Conservation (phyloP, 1,284 basidiomycete species). For the Sporisorium graminicola region DNA sequence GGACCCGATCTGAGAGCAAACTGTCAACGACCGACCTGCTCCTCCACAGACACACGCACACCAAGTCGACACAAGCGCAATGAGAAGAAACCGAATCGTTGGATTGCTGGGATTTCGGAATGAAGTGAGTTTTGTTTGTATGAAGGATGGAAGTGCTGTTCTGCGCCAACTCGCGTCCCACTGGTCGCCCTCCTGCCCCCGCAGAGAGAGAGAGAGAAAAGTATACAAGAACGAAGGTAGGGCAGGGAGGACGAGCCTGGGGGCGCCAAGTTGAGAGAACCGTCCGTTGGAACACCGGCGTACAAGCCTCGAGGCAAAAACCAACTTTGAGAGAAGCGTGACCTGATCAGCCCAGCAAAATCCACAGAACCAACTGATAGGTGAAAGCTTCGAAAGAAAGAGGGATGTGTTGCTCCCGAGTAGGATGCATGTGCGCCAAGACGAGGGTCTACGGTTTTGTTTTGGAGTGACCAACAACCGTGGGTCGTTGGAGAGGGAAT, state of each 20-base stretch:
- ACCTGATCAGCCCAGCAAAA: constrained; percentile 34
- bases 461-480: constrained; percentile 7
- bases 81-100: background rate
- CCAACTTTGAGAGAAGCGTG: background rate
- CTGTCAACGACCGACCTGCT: too few species aligned
- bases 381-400: background rate
- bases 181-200: background rate
- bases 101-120: constrained; percentile 1
- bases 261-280: background rate
- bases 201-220: background rate
- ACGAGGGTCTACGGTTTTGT: constrained; percentile 24
- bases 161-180: background rate
- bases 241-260: background rate
- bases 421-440: constrained; percentile 8
- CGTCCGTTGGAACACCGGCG: constrained; percentile 13
- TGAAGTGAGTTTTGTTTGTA: background rate
- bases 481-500: constrained; percentile 22
- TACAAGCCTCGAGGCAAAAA: background rate
- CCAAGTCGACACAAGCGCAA: background rate
- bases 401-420: background rate
- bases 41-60: background rate
- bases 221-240: constrained; percentile 6
- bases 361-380: constrained; percentile 24
- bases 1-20: too few species aligned
- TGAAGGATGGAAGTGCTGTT: background rate